A percentile compares a stretch with the other conserved stretches of the same genome.
phyloP scores from a whole-genome alignment of 352 stramenopile genomes.

The Globisporangium emineosum region DNA sequence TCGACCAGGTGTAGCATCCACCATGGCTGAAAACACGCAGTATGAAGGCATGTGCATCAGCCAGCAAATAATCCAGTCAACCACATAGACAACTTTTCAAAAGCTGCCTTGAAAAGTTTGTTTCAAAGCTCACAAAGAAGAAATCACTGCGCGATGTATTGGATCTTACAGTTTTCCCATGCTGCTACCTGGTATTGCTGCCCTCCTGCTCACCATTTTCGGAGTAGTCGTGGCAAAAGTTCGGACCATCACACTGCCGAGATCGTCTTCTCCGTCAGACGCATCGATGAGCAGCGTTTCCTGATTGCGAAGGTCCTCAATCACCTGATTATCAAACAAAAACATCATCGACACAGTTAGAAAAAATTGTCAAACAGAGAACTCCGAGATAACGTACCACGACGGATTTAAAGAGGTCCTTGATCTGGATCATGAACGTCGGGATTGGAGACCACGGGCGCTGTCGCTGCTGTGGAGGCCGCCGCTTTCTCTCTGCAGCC shows the following conservation, averaged over 20 bases:
- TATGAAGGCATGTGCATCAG: background rate
- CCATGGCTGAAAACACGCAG: background rate
- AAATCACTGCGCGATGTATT: background rate
- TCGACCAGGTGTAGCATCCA: background rate
- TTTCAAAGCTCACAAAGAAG: background rate
- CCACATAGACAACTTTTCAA: background rate
- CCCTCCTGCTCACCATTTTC: background rate
- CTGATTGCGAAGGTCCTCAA: conserved; percentile 30
- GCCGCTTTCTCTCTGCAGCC: conserved; percentile 16
- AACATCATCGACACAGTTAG: background rate
- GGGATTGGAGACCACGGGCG: conserved; percentile 37
- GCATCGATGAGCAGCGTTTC: conserved; percentile 6
- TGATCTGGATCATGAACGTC: conserved; percentile 26
- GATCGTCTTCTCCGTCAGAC: conserved; percentile 5
- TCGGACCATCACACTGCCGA: conserved; percentile 12
- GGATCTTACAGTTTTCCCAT: background rate
- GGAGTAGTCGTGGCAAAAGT: background rate
- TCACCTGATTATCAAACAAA: conserved; percentile 21
- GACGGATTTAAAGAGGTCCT: conserved; percentile 28
- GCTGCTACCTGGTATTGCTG: background rate
- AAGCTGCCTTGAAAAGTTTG: background rate
- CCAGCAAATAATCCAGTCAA: background rate
- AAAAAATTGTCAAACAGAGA: background rate
- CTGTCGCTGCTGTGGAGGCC: conserved; percentile 16
- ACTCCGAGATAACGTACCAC: conserved; percentile 27